These are phyloP conservation scores for Boletus reticulatus DNA, from an alignment of 768 basidiomycete species.

Conservation along the genomic window DNA sequence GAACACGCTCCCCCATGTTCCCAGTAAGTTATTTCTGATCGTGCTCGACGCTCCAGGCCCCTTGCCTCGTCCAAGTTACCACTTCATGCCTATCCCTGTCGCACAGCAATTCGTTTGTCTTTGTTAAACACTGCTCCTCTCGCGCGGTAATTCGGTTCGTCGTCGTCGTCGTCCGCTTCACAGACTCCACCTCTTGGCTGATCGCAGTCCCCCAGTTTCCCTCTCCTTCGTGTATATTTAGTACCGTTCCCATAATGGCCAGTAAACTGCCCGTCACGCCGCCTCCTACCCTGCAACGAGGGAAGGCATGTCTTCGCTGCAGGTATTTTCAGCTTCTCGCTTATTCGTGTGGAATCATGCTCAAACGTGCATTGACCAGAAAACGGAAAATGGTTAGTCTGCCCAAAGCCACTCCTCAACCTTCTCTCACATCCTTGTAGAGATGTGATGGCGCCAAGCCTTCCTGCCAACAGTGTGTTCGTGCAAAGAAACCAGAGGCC, in stretches of 20 bases:
- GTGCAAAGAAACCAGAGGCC: conserved; percentile 70
- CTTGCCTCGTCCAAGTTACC: not conserved
- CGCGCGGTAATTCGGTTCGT: conserved; percentile 10
- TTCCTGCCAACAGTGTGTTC: conserved; percentile 73
- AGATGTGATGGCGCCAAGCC: conserved; percentile 78
- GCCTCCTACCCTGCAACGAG: conserved; percentile 53
- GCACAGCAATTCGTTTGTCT: conserved; percentile 1
- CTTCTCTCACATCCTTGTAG: conserved; percentile 36
- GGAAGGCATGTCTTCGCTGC: conserved; percentile 73
- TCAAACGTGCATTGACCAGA: conserved; percentile 34
- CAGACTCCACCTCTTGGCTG: not conserved
- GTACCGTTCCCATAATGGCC: conserved; percentile 35
- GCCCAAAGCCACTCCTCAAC: not conserved
- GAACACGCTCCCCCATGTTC: conserved; percentile 27
- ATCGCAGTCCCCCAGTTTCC: conserved; percentile 16
- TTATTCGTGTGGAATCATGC: conserved; percentile 6
- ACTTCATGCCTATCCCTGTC: conserved; percentile 31
- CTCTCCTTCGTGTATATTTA: conserved; percentile 35
- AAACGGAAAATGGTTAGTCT: conserved; percentile 66
- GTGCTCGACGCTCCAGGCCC: conserved; percentile 8
- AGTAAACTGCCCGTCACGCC: conserved; percentile 29
- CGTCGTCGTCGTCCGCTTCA: not conserved
- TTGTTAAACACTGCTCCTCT: conserved; percentile 4
- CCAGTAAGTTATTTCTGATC: conserved; percentile 30
- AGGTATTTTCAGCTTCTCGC: conserved; percentile 41